A percentile compares a stretch with the other conserved stretches of the same genome.
Conservation (phyloP, 345 rosid genomes). For the Populus deltoides region DNA sequence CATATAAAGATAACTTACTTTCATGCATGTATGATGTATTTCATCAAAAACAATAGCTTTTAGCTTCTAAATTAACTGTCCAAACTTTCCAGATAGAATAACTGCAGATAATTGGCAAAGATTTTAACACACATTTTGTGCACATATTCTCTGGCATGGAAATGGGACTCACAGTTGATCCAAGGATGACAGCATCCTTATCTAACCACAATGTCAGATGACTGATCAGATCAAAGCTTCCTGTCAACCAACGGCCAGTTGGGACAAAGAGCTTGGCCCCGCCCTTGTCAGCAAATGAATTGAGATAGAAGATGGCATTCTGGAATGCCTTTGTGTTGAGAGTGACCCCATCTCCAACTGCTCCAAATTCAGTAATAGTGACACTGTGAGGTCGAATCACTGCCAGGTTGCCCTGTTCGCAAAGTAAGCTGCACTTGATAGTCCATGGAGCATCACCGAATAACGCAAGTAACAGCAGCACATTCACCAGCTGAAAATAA, state of each 20-base stretch:
- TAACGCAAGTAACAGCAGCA: slow-evolving; percentile 62
- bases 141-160: not conserved
- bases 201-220: slow-evolving; percentile 91
- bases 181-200: slow-evolving; percentile 85
- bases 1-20: not conserved
- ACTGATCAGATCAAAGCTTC: slow-evolving; percentile 94
- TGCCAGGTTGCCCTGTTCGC: slow-evolving; percentile 44
- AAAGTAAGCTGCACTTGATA: slow-evolving; percentile 47
- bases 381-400: slow-evolving; percentile 86
- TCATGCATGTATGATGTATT: not conserved
- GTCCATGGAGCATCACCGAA: slow-evolving; percentile 45
- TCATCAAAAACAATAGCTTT: not conserved
- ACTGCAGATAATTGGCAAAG: not conserved
- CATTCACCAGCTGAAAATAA: slow-evolving; percentile 61
- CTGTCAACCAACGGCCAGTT: slow-evolving; percentile 92
- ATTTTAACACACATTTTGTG: not conserved
- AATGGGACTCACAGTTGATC: slow-evolving; percentile 62
- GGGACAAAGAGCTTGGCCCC: slow-evolving; percentile 99
- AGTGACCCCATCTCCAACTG: slow-evolving; percentile 92
- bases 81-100: not conserved
- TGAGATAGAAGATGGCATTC: slow-evolving; percentile 95
- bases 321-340: slow-evolving; percentile 97
- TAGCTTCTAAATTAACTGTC: not conserved
- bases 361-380: slow-evolving; percentile 95
- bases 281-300: slow-evolving; percentile 92